Percentiles rank a stretch among this genome's conserved stretches.
Evolutionary conservation across 768 basidiomycete genomes (phyloP).

Genomic region (Boletus vermiculosoides): DNA sequence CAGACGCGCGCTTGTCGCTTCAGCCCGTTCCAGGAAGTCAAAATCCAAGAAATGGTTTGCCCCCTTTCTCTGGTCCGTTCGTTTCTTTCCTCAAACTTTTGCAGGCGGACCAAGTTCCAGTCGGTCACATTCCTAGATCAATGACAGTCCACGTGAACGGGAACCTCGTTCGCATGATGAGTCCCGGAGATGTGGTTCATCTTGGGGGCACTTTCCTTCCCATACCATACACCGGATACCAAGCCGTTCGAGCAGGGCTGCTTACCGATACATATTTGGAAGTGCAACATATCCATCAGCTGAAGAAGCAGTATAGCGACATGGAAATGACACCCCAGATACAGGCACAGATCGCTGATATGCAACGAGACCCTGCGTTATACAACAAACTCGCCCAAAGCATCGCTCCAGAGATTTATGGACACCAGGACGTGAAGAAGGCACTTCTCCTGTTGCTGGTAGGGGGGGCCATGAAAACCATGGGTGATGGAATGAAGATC

Average conservation of each 20-base stretch:
- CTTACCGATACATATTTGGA: conserved; percentile 98
- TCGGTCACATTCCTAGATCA: conserved; percentile 97
- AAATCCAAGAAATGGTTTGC: conserved; percentile 96
- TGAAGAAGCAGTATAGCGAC: conserved; percentile 96
- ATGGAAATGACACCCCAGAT: conserved; percentile 93
- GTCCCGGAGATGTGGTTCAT: conserved; percentile 94
- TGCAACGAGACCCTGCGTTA: conserved; percentile 73
- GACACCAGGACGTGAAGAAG: conserved; percentile 96
- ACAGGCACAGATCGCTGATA: conserved; percentile 59
- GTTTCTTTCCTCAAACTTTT: conserved; percentile 8
- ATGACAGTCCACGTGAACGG: conserved; percentile 98
- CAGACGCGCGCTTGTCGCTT: conserved; percentile 97
- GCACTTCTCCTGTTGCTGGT: conserved; percentile 89
- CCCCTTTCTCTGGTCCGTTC: background rate
- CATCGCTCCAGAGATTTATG: conserved; percentile 98
- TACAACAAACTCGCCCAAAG: conserved; percentile 88
- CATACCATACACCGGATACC: conserved; percentile 95
- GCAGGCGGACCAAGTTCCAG: conserved; percentile 97
- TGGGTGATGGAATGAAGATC: conserved; percentile 98
- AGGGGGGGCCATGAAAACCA: conserved; percentile 92
- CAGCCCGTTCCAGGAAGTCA: conserved; percentile 96
- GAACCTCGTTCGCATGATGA: conserved; percentile 83
- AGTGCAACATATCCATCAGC: conserved; percentile 83
- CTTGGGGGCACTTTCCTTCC: conserved; percentile 97
- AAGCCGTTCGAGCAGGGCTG: conserved; percentile 93